Conservation (phyloP, 106 monocot species). For the Dendrobium officinale region DNA sequence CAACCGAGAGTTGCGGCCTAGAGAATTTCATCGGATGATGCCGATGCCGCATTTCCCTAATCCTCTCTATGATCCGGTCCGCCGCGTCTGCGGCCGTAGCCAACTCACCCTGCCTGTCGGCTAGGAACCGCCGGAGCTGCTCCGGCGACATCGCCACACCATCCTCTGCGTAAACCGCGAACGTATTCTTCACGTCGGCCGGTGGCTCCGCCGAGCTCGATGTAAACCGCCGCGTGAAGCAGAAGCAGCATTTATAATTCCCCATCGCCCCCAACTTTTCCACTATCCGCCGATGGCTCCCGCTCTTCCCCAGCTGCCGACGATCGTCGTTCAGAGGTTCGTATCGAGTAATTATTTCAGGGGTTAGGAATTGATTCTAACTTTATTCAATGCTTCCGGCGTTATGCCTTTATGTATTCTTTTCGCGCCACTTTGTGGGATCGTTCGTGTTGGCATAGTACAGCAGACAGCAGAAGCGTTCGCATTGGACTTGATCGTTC, state of each 20-base stretch:
- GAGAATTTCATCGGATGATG: slow-evolving; percentile 12
- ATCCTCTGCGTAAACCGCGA: slow-evolving; percentile 30
- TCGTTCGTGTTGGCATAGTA: not conserved
- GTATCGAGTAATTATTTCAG: not conserved
- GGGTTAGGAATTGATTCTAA: not conserved
- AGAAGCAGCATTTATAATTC: slow-evolving; percentile 61
- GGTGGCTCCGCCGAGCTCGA: slow-evolving; percentile 38
- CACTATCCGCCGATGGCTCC: not conserved
- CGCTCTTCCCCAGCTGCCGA: no score
- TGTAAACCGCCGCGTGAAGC: slow-evolving; percentile 48
- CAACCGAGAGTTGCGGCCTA: slow-evolving; percentile 19
- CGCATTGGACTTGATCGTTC: no score
- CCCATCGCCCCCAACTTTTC: slow-evolving; percentile 15
- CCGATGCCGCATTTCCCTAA: slow-evolving; percentile 19
- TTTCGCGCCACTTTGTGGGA: not conserved
- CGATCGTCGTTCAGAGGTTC: no score
- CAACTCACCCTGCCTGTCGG: slow-evolving; percentile 33
- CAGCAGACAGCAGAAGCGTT: not conserved
- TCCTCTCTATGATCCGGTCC: slow-evolving; percentile 30
- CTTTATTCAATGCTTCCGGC: not conserved
- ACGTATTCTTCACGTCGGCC: slow-evolving; percentile 34
- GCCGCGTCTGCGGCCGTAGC: slow-evolving; percentile 13
- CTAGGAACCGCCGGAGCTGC: slow-evolving; percentile 45
- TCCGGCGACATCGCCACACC: slow-evolving; percentile 28
- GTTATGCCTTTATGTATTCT: not conserved